These are phyloP conservation scores for Luvunga scandens DNA, from an alignment of 345 rosid genomes.

Conservation along the genomic window DNA sequence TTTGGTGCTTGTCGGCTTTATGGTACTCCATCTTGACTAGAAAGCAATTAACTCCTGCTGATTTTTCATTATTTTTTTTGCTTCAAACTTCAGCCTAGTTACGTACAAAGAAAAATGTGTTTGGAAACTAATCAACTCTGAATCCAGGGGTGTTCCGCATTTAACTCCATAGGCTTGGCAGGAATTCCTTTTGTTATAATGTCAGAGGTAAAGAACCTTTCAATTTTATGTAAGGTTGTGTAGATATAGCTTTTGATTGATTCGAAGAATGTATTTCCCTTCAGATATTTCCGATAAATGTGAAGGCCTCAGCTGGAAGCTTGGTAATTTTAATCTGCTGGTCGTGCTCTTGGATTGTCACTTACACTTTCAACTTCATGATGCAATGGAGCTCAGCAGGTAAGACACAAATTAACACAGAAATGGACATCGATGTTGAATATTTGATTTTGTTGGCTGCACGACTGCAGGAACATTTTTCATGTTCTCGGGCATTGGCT, in stretches of 20 bases:
- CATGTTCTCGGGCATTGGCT: conserved; percentile 32
- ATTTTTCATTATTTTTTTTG: not conserved
- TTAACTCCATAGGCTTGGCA: conserved; percentile 45
- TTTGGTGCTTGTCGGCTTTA: conserved; percentile 28
- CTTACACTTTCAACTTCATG: conserved; percentile 46
- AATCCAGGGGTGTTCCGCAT: conserved; percentile 34
- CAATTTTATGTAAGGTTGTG: not conserved
- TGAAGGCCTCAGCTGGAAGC: conserved; percentile 59
- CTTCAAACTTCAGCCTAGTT: not conserved
- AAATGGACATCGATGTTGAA: not conserved
- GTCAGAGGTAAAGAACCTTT: conserved; percentile 54
- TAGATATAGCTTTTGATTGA: not conserved
- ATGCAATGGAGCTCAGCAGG: conserved; percentile 54
- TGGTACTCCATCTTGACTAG: conserved; percentile 27
- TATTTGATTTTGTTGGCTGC: not conserved
- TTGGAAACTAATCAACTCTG: not conserved
- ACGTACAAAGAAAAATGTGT: not conserved
- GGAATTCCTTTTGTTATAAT: conserved; percentile 58
- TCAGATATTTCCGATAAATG: conserved; percentile 51
- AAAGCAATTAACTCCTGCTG: not conserved
- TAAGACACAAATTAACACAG: not conserved
- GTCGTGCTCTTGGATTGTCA: conserved; percentile 42
- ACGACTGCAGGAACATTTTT: conserved; percentile 53
- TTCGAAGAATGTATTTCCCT: not conserved
- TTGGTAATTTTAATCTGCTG: conserved; percentile 42